Evolutionary conservation across 2,329 filamentous ascomycete genomes (phyloP), one percentile per base, ranked within the genome.

Genomic region (Hypoxylon sp.): DNA sequence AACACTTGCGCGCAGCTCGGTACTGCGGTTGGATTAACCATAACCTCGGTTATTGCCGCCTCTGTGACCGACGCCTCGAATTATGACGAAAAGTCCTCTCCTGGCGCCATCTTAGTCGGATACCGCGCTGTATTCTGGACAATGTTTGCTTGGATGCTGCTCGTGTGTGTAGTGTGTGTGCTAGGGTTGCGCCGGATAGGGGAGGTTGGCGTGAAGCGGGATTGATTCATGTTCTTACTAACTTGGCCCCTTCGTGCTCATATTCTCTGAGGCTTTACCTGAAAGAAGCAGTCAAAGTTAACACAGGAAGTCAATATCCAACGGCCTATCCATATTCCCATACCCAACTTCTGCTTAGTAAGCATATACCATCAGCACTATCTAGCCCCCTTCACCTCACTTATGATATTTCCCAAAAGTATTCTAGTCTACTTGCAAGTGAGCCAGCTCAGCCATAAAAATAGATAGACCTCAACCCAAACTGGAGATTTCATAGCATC

Each of bases 101-200:
- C 40, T 5, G 14, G 20, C 17, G 40, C 40, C 3, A 14, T 42
- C n/a, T 3, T 42, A 3, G 14, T 42, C 6, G 40, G 40, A 42
- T 42, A 42, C n/a, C 40, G 40, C 40, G 40, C 40, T 20, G 40
- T 42, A 42, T 42, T 42, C 40, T 42, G 40, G 40, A 42, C 40
- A 3, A 17, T 42, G 40, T 42, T 42, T 14, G n/a, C 40, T 20
- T 42, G 40, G 40, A 42, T 42, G 40, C 6, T 42, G 14, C 7
- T 20, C n/a, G 40, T 42, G n/a, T 37, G 35, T 14, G 8, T n/a
- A 37, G 35, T 37, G 35, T 37, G 35, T 11, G 13, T 37, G 35
- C 4, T 42, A n/a, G 40, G 40, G 6, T 10, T 42, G n/a, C 40
- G 40, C n/a, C 40, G 11, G 6, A n/a, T 42, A 20, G 40, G 40